Conservation (phyloP, 768 basidiomycete genomes). For the Austroboletus eburneus region DNA sequence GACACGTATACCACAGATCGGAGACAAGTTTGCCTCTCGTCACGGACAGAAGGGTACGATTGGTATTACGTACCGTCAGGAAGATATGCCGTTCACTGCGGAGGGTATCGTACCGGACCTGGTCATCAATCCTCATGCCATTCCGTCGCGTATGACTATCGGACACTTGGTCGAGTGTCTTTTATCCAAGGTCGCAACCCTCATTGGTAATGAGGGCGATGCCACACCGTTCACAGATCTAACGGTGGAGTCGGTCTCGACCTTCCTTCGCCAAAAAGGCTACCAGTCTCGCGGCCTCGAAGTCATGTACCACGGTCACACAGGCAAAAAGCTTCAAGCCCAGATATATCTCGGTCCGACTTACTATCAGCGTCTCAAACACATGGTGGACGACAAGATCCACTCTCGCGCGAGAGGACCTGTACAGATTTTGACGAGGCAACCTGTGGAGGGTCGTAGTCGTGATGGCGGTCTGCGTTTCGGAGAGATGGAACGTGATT, state of each 20-base stretch:
- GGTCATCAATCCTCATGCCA: constrained; percentile 98
- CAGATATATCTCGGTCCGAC: constrained; percentile 98
- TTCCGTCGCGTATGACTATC: constrained; percentile 99
- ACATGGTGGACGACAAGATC: constrained; percentile 99
- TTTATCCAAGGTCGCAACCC: constrained; percentile 91
- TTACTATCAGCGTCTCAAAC: constrained; percentile 97
- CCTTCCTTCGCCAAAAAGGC: constrained; percentile 78
- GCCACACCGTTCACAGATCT: constrained; percentile 98
- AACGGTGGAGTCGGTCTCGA: constrained; percentile 98
- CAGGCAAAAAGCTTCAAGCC: constrained; percentile 95
- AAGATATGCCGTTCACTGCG: constrained; percentile 99
- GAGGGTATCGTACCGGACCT: constrained; percentile 97
- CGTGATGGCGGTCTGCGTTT: constrained; percentile 98
- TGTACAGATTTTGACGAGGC: constrained; percentile 94
- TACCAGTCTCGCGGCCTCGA: constrained; percentile 98
- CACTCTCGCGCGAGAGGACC: constrained; percentile 97
- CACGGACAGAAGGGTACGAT: constrained; percentile 99
- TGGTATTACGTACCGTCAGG: constrained; percentile 98
- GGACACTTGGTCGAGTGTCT: constrained; percentile 99
- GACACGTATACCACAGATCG: constrained; percentile 94
- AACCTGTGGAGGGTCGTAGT: constrained; percentile 98
- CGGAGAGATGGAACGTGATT: constrained; percentile 99
- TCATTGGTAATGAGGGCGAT: constrained; percentile 96
- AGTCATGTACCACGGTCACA: constrained; percentile 98
- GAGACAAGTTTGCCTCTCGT: constrained; percentile 99